Evolutionary conservation across 805 yeast genomes (phyloP).

Genomic region (Cephaloascus fragrans): DNA sequence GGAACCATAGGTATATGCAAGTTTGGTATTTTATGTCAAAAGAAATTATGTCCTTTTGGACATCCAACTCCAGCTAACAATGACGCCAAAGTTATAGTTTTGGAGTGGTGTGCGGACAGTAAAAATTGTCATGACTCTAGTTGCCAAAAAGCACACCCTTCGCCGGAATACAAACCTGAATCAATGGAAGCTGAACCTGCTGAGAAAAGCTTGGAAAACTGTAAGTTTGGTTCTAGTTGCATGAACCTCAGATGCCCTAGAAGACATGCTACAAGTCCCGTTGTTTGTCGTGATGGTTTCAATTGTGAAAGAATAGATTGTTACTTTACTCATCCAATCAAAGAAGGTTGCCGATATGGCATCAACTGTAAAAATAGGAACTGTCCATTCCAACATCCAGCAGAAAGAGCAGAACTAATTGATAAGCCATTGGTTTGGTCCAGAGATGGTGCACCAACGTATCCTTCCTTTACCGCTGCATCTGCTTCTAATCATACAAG

Average conservation of each 20-base stretch:
- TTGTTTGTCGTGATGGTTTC: conserved; percentile 75
- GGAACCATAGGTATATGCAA: conserved; percentile 57
- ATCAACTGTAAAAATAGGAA: conserved; percentile 59
- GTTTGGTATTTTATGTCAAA: conserved; percentile 66
- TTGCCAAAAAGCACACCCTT: conserved; percentile 78
- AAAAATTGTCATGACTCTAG: conserved; percentile 48
- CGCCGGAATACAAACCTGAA: conserved; percentile 41
- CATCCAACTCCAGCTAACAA: conserved; percentile 86
- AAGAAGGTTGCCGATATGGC: conserved; percentile 75
- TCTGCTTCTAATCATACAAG: conserved; percentile 27
- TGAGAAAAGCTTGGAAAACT: conserved; percentile 63
- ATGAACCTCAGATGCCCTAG: conserved; percentile 70
- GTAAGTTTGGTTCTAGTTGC: conserved; percentile 72
- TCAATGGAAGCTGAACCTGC: conserved; percentile 12
- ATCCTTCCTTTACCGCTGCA: conserved; percentile 9
- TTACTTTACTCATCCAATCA: conserved; percentile 71
- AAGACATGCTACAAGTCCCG: conserved; percentile 71
- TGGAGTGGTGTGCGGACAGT: conserved; percentile 73
- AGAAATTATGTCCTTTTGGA: conserved; percentile 77
- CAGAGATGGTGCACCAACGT: conserved; percentile 12
- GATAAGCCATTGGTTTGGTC: conserved; percentile 25
- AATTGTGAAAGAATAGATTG: conserved; percentile 76
- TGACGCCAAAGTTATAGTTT: conserved; percentile 55
- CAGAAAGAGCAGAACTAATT: conserved; percentile 40
- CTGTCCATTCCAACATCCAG: conserved; percentile 76